Conservation (phyloP, 768 basidiomycete species). For the Suillus occidentalis region DNA sequence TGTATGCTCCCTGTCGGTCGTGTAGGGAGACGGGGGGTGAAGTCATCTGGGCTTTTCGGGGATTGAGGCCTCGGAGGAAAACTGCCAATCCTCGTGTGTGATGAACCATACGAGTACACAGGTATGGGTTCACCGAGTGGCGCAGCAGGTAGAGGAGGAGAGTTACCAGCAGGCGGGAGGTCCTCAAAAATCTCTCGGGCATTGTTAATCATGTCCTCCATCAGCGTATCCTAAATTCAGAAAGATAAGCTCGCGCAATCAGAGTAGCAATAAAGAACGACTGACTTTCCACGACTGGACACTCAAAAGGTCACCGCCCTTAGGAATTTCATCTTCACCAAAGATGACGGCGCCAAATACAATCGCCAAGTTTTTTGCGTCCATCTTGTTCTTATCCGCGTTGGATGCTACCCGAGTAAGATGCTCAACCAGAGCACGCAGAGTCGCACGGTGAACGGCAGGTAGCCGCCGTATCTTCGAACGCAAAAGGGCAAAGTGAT, state of each 20-base stretch:
- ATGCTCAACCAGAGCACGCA: slow-evolving; percentile 81
- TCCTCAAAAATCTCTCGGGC: slow-evolving; percentile 65
- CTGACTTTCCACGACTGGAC: slow-evolving; percentile 75
- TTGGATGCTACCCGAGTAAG: slow-evolving; percentile 67
- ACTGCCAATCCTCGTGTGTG: slow-evolving; percentile 62
- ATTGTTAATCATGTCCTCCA: slow-evolving; percentile 84
- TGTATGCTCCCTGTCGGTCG: slow-evolving; percentile 77
- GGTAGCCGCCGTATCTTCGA: slow-evolving; percentile 85
- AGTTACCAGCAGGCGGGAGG: slow-evolving; percentile 44
- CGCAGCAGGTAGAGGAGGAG: slow-evolving; percentile 74
- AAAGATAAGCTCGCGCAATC: slow-evolving; percentile 32
- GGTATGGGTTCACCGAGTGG: slow-evolving; percentile 64
- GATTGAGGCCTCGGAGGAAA: slow-evolving; percentile 34
- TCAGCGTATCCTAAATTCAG: slow-evolving; percentile 56
- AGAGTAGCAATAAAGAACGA: slow-evolving; percentile 9
- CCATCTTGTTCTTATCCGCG: slow-evolving; percentile 88
- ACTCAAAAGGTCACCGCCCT: slow-evolving; percentile 71
- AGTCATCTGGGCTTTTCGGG: slow-evolving; percentile 53
- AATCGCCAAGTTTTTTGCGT: slow-evolving; percentile 87
- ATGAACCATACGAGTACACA: slow-evolving; percentile 65
- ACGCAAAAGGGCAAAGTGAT: slow-evolving; percentile 76
- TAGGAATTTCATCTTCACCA: slow-evolving; percentile 88
- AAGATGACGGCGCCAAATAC: slow-evolving; percentile 89
- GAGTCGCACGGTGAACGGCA: slow-evolving; percentile 79
- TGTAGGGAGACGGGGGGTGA: slow-evolving; percentile 66